Conservation (phyloP, 2,329 filamentous ascomycete genomes). For the Colletotrichum lupini region DNA sequence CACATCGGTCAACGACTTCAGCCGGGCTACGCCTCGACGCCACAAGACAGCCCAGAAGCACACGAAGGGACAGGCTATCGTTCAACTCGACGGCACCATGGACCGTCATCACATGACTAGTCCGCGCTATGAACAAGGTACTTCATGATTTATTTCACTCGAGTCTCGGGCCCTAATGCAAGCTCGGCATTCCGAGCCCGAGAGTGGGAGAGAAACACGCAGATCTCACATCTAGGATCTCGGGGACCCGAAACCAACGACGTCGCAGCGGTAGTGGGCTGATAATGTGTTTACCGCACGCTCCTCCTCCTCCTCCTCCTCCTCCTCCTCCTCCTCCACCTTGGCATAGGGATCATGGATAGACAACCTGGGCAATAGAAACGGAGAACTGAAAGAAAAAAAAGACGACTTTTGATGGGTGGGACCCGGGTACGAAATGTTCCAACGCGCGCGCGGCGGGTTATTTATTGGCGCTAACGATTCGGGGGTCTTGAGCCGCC, state of each 20-base stretch:
- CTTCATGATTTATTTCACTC: not conserved
- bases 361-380: no score
- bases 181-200: slow-evolving; percentile 9
- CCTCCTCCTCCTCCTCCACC: not conserved
- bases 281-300: not conserved
- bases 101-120: not conserved
- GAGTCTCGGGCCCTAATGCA: not conserved
- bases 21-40: not conserved
- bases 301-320: not conserved
- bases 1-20: not conserved
- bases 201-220: not conserved
- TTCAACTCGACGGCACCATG: not conserved
- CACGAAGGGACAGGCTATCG: not conserved
- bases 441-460: not conserved
- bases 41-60: not conserved
- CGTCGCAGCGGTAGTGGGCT: slow-evolving; percentile 25
- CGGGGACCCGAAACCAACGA: slow-evolving; percentile 13
- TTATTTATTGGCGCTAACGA: slow-evolving; percentile 9
- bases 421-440: not conserved
- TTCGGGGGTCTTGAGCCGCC: slow-evolving; percentile 10
- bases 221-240: not conserved
- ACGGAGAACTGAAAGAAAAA: no score
- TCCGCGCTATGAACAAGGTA: not conserved
- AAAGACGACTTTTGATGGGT: not conserved
- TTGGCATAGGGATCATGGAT: not conserved